Evolutionary conservation across 805 yeast genomes (phyloP), one percentile per base, ranked within the genome.

Genomic region (Pichia exigua): DNA sequence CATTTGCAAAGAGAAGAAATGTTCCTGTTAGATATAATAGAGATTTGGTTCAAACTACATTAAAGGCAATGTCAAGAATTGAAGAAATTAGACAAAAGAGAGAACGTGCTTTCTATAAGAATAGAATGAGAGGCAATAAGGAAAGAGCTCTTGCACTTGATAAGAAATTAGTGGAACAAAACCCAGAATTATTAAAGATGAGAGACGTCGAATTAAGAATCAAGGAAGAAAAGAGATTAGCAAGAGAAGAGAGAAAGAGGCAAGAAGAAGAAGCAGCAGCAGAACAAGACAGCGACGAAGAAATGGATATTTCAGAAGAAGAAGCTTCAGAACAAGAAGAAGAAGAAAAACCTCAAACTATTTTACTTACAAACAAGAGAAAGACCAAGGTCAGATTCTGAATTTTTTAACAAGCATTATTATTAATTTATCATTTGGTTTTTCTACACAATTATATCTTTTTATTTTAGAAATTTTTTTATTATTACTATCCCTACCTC

Each of bases 91-190:
- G 99, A 77, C 85, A 80, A 69, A 90, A 84, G 78, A 85, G 99
- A 76, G 99, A 94, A 73, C 81, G 95, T 67, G 97, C 98, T 17
- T 94, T 94, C 90, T 94, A 88, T 77, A 92, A 91, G 89, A 90
- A 91, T 76, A 87, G 99, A 82, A 94, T 94, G 99, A 88, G 87
- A 72, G 97, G 97, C 58, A 94, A 94, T 75, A 87, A 83, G 72
- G 97, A 87, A 61, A 81, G 82, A 69, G 86, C 87, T 69, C 76
- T 89, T 65, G 88, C 83, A 50, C 76, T 85, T 52, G 99, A 94
- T 73, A 83, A 82, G 73, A 88, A 88, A 72, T 77, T 94, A 66
- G 94, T 94, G 46, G 96, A 84, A 66, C 74, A 80, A 52, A 81
- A 94, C 73, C 96, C 96, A 60, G 96, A 87, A 67, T 75, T 92